Evolutionary conservation across 768 basidiomycete genomes (phyloP).

Genomic region (Tulasnella sp.): DNA sequence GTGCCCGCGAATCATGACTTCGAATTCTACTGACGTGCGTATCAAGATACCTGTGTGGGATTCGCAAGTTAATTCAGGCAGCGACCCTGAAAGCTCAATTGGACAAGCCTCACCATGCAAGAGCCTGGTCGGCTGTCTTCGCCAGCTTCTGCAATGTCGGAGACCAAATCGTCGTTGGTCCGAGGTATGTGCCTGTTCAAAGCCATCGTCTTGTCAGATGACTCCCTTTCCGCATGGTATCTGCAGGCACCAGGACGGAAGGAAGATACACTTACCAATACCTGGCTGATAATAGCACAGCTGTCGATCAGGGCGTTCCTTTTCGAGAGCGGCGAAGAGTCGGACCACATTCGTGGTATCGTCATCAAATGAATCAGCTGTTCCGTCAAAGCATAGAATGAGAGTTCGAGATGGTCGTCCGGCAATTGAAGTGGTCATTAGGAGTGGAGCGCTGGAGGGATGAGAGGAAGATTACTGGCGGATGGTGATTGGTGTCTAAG

Average conservation of each 20-base stretch:
- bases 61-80: too few species aligned
- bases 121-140: slow-evolving; percentile 12
- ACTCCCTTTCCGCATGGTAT: background rate
- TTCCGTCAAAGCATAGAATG: slow-evolving; percentile 66
- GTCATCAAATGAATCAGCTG: slow-evolving; percentile 27
- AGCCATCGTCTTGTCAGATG: background rate
- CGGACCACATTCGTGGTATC: slow-evolving; percentile 62
- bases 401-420: slow-evolving; percentile 35
- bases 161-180: slow-evolving; percentile 13
- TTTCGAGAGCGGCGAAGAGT: slow-evolving; percentile 59
- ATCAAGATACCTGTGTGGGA: too few species aligned
- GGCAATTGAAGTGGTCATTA: background rate
- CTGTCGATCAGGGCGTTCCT: slow-evolving; percentile 46
- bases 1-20: background rate
- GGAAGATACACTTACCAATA: slow-evolving; percentile 32
- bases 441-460: background rate
- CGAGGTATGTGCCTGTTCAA: slow-evolving; percentile 26
- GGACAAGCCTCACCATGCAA: slow-evolving; percentile 22
- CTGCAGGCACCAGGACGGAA: slow-evolving; percentile 26
- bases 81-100: too few species aligned
- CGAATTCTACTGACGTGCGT: slow-evolving; percentile 50
- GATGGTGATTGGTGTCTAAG: background rate
- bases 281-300: slow-evolving; percentile 57
- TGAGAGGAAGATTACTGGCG: background rate
- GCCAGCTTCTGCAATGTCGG: background rate